These are phyloP conservation scores for Populus nigra DNA, from an alignment of 345 rosid genomes.

Conservation along the genomic window DNA sequence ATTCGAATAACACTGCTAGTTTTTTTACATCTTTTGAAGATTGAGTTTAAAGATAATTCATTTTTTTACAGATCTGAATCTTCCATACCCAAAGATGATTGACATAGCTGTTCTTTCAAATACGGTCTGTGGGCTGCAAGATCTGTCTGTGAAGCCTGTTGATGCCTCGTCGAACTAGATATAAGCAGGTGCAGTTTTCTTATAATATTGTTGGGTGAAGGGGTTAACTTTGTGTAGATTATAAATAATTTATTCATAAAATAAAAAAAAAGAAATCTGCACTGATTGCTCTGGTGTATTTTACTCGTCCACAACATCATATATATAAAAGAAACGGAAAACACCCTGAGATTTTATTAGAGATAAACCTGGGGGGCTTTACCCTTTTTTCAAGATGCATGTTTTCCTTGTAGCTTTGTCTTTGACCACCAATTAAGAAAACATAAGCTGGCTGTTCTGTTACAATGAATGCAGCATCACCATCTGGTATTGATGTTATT, in stretches of 20 bases:
- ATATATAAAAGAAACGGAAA: neutral
- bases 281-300: neutral
- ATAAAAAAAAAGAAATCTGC: neutral
- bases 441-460: too few relatives aligned
- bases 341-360: neutral
- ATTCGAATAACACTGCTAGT: neutral
- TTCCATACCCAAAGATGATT: slow-evolving; percentile 87
- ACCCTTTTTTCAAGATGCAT: too few relatives aligned
- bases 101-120: slow-evolving; percentile 80
- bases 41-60: neutral
- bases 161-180: neutral
- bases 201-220: too few relatives aligned
- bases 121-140: slow-evolving; percentile 85
- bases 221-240: neutral
- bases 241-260: too few relatives aligned
- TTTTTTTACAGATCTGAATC: slow-evolving; percentile 54
- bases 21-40: neutral
- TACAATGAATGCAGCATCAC: too few relatives aligned
- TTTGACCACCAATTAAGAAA: too few relatives aligned
- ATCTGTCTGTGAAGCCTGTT: slow-evolving; percentile 24
- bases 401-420: too few relatives aligned
- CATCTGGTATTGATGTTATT: too few relatives aligned
- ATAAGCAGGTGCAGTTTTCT: neutral
- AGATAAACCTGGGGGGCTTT: neutral
- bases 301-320: neutral